Percentiles rank a stretch among this genome's conserved stretches.
Evolutionary conservation across 1,284 basidiomycete species (phyloP).

Genomic region (Cutaneotrichosporon sp.): DNA sequence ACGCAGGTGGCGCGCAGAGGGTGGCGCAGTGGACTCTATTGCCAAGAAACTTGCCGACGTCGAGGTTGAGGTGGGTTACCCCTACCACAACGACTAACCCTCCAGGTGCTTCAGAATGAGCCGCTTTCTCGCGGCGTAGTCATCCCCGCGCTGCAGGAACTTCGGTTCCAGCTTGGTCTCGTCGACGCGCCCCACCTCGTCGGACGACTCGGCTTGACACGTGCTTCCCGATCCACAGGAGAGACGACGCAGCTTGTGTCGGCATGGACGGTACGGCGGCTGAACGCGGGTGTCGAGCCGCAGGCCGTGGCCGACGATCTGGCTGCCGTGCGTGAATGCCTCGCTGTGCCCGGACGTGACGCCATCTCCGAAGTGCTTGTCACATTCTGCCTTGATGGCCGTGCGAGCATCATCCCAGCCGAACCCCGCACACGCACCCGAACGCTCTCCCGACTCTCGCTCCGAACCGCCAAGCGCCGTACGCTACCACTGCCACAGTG

Average conservation of each 20-base stretch:
- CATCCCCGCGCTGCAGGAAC: conserved; percentile 23
- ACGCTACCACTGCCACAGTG: conserved; percentile 20
- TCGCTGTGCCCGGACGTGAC: conserved; percentile 1
- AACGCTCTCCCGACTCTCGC: conserved; percentile 12
- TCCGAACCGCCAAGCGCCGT: conserved; percentile 14
- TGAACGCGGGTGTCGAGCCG: conserved; percentile 18
- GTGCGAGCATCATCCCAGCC: background rate
- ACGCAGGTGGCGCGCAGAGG: conserved; percentile 21
- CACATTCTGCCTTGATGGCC: conserved; percentile 14
- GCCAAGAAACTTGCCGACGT: conserved; percentile 39
- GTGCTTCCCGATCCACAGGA: background rate
- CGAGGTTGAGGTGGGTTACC: conserved; percentile 32
- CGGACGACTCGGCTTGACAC: conserved; percentile 13
- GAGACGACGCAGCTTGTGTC: conserved; percentile 6
- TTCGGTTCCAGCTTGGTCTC: conserved; percentile 34
- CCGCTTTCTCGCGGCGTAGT: conserved; percentile 13
- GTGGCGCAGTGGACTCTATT: conserved; percentile 24
- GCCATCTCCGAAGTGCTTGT: conserved; percentile 6
- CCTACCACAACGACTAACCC: conserved; percentile 7
- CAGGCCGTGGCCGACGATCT: conserved; percentile 16
- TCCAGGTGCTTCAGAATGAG: conserved; percentile 24
- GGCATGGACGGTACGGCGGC: conserved; percentile 26
- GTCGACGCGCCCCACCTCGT: conserved; percentile 26
- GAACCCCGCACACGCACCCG: conserved; percentile 1
- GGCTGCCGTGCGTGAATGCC: conserved; percentile 6